Evolutionary conservation across 306 rosid genomes (phyloP).

Genomic region (Glycine soja): DNA sequence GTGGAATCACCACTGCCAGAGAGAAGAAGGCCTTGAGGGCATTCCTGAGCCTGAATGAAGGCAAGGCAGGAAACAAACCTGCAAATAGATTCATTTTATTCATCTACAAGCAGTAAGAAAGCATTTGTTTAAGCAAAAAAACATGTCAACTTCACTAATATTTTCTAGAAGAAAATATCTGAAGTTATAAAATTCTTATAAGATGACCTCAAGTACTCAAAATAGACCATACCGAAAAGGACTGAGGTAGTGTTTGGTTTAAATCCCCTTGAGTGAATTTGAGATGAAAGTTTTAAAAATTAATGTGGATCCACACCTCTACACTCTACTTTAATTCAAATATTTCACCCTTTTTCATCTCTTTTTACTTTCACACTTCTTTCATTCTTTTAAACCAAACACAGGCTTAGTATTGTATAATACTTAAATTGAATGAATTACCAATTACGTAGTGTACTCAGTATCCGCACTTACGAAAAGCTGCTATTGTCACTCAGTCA

Average conservation of each 20-base stretch:
- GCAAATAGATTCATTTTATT: slow-evolving; percentile 42
- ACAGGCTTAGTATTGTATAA: neutral
- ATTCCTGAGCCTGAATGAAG: slow-evolving; percentile 64
- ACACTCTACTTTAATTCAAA: too few relatives aligned
- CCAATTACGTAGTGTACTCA: neutral
- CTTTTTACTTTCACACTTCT: too few relatives aligned
- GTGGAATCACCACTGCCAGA: slow-evolving; percentile 98
- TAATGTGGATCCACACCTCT: too few relatives aligned
- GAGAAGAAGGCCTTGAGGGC: slow-evolving; percentile 69
- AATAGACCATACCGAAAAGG: slow-evolving; percentile 21
- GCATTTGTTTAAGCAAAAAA: slow-evolving; percentile 12
- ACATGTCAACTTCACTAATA: slow-evolving; percentile 37
- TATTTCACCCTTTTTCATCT: too few relatives aligned
- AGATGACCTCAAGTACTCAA: slow-evolving; percentile 2
- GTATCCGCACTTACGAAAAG: neutral
- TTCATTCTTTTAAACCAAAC: too few relatives aligned
- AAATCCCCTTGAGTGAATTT: too few relatives aligned
- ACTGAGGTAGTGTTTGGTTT: neutral
- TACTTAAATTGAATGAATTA: neutral
- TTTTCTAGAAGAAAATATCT: neutral
- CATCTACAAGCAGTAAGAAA: neutral
- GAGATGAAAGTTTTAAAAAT: too few relatives aligned
- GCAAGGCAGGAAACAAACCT: slow-evolving; percentile 89
- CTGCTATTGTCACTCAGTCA: neutral
- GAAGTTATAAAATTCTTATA: neutral